Conservation (phyloP, 192 early-diverging fungal species). For the Backusella parvicylindrica region DNA sequence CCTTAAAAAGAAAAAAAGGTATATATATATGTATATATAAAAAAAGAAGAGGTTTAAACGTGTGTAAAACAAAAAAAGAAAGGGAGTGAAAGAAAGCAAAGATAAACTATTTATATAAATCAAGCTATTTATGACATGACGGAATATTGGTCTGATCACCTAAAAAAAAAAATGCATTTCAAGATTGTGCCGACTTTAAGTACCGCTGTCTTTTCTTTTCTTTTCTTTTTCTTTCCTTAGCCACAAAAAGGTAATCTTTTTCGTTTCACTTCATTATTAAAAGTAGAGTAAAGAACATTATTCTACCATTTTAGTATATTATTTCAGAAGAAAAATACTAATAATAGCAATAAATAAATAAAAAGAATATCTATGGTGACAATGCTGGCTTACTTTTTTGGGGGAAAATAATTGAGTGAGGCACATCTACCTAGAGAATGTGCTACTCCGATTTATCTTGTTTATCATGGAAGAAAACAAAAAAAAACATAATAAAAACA, state of each 20-base stretch:
- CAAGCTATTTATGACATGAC: not conserved
- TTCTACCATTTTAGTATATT: not conserved
- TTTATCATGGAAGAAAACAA: not conserved
- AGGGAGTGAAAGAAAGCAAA: not conserved
- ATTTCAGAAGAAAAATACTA: no score
- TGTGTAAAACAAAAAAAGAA: not conserved
- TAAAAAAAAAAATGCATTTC: not conserved
- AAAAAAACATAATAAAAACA: not conserved
- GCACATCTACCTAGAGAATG: not conserved
- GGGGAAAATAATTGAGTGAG: not conserved
- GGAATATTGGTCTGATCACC: conserved; percentile 1
- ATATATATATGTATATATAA: no score
- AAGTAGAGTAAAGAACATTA: not conserved
- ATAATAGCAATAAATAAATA: not conserved
- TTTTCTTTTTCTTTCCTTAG: not conserved
- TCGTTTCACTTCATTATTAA: not conserved
- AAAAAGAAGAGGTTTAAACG: not conserved
- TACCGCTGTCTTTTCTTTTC: not conserved
- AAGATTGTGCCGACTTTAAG: not conserved
- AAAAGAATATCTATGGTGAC: not conserved
- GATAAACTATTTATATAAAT: not conserved
- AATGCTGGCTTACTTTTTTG: not conserved
- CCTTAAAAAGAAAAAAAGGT: not conserved
- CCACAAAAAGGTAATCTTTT: not conserved
- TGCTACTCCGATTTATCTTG: not conserved